These are phyloP conservation scores for Pichia manshurica DNA, from an alignment of 805 yeast genomes.

Conservation along the genomic window DNA sequence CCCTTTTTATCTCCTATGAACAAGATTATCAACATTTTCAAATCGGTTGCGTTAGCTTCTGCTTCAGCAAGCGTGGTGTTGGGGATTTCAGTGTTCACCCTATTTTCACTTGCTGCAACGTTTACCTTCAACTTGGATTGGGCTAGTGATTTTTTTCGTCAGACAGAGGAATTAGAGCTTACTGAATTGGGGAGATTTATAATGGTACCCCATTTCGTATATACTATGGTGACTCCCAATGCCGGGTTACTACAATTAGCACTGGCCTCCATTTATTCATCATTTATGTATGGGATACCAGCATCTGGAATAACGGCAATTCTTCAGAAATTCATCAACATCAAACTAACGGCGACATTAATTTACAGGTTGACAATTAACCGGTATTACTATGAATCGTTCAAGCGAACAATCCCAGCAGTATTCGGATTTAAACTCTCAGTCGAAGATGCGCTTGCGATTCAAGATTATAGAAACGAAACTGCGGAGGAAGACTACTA, in stretches of 20 bases:
- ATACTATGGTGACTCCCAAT: constrained; percentile 1
- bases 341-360: neutral
- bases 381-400: constrained; percentile 4
- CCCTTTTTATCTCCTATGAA: neutral
- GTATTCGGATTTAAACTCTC: constrained; percentile 5
- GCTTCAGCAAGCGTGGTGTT: neutral
- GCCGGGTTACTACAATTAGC: neutral
- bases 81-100: neutral
- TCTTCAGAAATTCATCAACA: neutral
- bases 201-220: constrained; percentile 1
- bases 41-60: neutral
- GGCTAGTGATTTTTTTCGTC: neutral
- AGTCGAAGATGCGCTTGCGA: constrained; percentile 2
- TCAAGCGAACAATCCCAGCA: constrained; percentile 4
- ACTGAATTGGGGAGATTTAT: neutral
- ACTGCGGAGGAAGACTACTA: neutral
- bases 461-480: constrained; percentile 5
- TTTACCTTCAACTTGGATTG: neutral
- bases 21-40: neutral
- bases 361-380: constrained; percentile 3
- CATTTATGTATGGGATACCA: neutral
- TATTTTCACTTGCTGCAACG: neutral
- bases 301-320: neutral
- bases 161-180: neutral
- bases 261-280: neutral